Base-by-base conservation (phyloP, 2,329 filamentous ascomycete genomes). In the Aureobasidium vineae region DNA sequence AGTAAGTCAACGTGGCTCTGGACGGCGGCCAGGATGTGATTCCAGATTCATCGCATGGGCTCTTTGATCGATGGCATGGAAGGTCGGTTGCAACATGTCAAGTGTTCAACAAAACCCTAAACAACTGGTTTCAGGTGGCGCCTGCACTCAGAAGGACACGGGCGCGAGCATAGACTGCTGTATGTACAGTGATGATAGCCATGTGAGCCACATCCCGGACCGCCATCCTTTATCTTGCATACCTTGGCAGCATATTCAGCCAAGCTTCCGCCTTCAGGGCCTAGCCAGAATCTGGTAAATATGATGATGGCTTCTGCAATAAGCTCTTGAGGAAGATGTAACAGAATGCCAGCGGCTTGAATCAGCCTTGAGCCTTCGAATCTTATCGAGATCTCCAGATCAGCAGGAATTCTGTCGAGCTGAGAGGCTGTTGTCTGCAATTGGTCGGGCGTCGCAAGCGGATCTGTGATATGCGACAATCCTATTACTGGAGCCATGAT, bases 291-390 rank as follows among this genome's bases (percentile, higher is more conserved):
- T 16, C 94, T 86, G 61, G 89, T 88, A 40, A 96, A 86, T 0
- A 95, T 79, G 47, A 97, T 87, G 73, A 93, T 91, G 3, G 93
- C 91, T 73, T 92, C 90, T 5, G 92, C 90, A 45, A 95, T 91
- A 45, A 91, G 86, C 71, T 92, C 91, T 75, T 97, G 92, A 7
- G 92, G 90, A 45, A 98, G 83, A 56, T 91, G 86, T 3, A 99
- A 84, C 21, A 98, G 85, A 60, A 96, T 84, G 36, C 91, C 91
- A 13, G 90, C 90, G 26, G 89, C 87, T 77, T 95, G 91, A 3
- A 89, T 91, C 50, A 94, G 84, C 71, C 85, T 85, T 74, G 90
- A 87, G 41, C 89, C 88, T 64, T 88, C 84, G 75, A 88, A 89
- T 72, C 89, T 88, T 69, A 93, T 82, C 69, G 85, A 84, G 73